Evolutionary conservation across 75 land plant genomes (phyloP).

Genomic region (Isoetes taiwanensis): DNA sequence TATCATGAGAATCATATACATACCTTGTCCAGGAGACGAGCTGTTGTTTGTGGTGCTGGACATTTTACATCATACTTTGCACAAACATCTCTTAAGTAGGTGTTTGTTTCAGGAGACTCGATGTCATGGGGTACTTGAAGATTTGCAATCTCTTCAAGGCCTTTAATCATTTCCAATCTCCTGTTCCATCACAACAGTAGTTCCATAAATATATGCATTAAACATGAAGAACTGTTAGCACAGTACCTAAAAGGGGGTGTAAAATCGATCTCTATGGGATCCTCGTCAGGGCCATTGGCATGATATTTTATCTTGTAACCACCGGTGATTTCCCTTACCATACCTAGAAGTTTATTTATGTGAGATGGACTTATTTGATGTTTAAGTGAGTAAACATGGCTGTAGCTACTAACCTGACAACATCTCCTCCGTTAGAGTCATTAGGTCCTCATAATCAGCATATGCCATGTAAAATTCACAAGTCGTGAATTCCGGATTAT

Average conservation of each 20-base stretch:
- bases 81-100: slow-evolving; percentile 57
- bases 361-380: too few relatives aligned
- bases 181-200: too few relatives aligned
- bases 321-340: slow-evolving; percentile 93
- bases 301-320: slow-evolving; percentile 79
- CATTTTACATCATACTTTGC: slow-evolving; percentile 66
- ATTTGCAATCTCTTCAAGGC: slow-evolving; percentile 48
- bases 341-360: too few relatives aligned
- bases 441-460: slow-evolving; percentile 86
- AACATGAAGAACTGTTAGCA: too few relatives aligned
- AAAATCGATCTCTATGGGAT: slow-evolving; percentile 87
- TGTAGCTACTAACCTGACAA: slow-evolving; percentile 48
- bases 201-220: too few relatives aligned
- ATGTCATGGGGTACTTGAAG: slow-evolving; percentile 61
- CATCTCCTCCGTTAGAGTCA: slow-evolving; percentile 77
- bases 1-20: too few relatives aligned
- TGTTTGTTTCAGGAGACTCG: slow-evolving; percentile 59
- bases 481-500: slow-evolving; percentile 95
- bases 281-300: slow-evolving; percentile 64
- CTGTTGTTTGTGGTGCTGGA: slow-evolving; percentile 84
- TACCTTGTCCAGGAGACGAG: slow-evolving; percentile 86
- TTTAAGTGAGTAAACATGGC: too few relatives aligned
- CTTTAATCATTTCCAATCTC: slow-evolving; percentile 83
- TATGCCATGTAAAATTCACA: slow-evolving; percentile 95
- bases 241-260: slow-evolving; percentile 99